Evolutionary conservation across 2,329 filamentous ascomycete species (phyloP), one percentile per base, ranked within the genome.

Genomic region (Monosporascus sp.): DNA sequence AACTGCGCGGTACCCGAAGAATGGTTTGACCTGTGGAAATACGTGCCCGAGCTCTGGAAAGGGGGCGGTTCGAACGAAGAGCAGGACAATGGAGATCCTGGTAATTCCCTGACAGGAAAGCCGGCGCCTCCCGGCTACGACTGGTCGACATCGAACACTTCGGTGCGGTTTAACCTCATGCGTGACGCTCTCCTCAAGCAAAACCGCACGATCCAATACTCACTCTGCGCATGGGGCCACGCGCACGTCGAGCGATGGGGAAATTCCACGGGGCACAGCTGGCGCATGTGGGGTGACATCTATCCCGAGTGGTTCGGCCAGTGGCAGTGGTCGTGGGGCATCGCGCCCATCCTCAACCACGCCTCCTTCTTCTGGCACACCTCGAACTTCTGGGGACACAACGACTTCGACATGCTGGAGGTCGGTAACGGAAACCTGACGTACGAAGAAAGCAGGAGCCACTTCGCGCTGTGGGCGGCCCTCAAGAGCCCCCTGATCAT

Each of bases 191-290:
- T 83, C 3, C 60, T 71, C 1, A 69, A 60, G 20, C 72, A 76
- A 50, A 67, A 74, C 48, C 68, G 73, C 16, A 69, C 73, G 0
- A 82, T 83, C 14, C 63, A 78, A 4, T 82, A 76, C 64, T 76
- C 71, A 11, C 66, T 83, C 16, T 83, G 79, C 61, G 71, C 77
- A 31, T 83, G 80, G 79, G 81, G 81, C 4, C 62, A 72, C 17
- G 78, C 75, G 0, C 68, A 75, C 17, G 78, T 82, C 4, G 72
- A 75, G 50, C 61, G 63, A 3, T 83, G 80, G 78, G 81, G 75
- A 7, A 74, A 74, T 52, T 59, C 64, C 6, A 76, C 73, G 0
- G 79, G 75, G 2, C 75, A 77, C 52, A 76, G 72, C 26, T 79
- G 71, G 73, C 69, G 70, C 56, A 77, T 74, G 68, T 73, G 69